phyloP scores from a whole-genome alignment of 139 green algal species.

The Tetradesmus obliquus region DNA sequence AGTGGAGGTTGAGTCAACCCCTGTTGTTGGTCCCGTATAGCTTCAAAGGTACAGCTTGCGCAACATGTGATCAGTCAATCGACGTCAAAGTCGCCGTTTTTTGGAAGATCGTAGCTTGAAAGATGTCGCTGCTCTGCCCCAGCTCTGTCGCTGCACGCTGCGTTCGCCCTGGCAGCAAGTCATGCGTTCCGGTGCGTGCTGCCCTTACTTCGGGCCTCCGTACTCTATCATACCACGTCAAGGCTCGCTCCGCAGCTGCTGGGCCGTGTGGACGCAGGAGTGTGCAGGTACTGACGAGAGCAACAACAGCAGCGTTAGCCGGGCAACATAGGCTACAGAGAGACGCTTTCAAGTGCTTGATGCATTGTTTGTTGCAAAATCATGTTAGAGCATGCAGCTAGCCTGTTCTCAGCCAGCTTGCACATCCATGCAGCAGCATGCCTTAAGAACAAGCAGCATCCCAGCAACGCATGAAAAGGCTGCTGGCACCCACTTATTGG shows the following conservation, averaged over 20 bases:
- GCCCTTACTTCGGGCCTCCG: neutral
- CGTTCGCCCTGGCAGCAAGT: neutral
- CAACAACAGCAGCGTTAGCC: constrained; percentile 4
- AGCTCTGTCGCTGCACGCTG: neutral
- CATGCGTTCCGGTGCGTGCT: neutral
- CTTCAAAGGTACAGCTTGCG: neutral
- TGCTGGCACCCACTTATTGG: too few relatives aligned
- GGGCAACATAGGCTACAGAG: neutral
- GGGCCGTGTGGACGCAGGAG: neutral
- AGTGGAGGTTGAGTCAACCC: constrained; percentile 3
- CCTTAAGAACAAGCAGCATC: neutral
- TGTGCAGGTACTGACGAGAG: neutral
- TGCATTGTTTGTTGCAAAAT: neutral
- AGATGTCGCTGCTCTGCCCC: neutral
- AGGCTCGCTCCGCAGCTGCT: neutral
- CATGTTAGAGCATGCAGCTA: neutral
- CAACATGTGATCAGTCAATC: neutral
- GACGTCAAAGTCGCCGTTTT: neutral
- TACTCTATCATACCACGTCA: neutral
- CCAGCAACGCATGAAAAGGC: neutral
- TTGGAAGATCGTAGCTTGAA: neutral
- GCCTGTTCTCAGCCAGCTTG: neutral
- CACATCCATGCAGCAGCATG: neutral
- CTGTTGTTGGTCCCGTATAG: neutral
- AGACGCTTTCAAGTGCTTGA: neutral